Percentiles rank a stretch among this genome's conserved stretches.
These are phyloP conservation scores for Combretum micranthum DNA, from an alignment of 345 rosid genomes.

Conservation along the genomic window DNA sequence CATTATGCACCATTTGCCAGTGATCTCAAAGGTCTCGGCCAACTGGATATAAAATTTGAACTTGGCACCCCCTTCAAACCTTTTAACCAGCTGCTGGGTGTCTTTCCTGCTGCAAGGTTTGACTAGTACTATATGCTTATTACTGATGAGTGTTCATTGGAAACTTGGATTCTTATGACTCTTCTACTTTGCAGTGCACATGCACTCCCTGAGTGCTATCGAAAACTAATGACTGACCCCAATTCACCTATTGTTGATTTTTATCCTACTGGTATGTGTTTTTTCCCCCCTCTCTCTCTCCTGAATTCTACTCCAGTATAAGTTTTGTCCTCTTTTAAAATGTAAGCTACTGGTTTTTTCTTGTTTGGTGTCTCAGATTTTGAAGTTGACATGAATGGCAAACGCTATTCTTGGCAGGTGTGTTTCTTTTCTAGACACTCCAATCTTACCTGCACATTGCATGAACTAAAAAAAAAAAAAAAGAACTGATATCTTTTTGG, in stretches of 20 bases:
- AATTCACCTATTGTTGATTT: conserved; percentile 80
- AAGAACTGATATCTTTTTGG: not conserved
- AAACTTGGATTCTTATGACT: not conserved
- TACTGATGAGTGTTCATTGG: not conserved
- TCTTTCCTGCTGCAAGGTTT: conserved; percentile 94
- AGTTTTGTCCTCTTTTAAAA: not conserved
- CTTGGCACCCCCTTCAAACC: conserved; percentile 84
- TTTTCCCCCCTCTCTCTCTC: too few relatives aligned
- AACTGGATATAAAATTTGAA: conserved; percentile 62
- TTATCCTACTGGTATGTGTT: conserved; percentile 64
- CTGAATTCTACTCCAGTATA: conserved; percentile 6
- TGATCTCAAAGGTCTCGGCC: conserved; percentile 73
- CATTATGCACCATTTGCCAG: conserved; percentile 99
- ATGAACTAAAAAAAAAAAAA: too few relatives aligned
- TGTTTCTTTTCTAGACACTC: conserved; percentile 10
- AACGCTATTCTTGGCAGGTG: conserved; percentile 92
- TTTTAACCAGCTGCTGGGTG: conserved; percentile 88
- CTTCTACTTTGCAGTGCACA: conserved; percentile 54
- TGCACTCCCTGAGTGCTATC: conserved; percentile 78
- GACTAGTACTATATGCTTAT: conserved; percentile 8
- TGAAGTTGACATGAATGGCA: conserved; percentile 91
- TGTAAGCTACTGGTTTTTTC: not conserved
- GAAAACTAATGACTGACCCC: conserved; percentile 81
- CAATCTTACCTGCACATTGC: not conserved
- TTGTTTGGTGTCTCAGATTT: conserved; percentile 41